Evolutionary conservation across 1,284 basidiomycete genomes (phyloP).

Genomic region (Polyporus tsugae): DNA sequence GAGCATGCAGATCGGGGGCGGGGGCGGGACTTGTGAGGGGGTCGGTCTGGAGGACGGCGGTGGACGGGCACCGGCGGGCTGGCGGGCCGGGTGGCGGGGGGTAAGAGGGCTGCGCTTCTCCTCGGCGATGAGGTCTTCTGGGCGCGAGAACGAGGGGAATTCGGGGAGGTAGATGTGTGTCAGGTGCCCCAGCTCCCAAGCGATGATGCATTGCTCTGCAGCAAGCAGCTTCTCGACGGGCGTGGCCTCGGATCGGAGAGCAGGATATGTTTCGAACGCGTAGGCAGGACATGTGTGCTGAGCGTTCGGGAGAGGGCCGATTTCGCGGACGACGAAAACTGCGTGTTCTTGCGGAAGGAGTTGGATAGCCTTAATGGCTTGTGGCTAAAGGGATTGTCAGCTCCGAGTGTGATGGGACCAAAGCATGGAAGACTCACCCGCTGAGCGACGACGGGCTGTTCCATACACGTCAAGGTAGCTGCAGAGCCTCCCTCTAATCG

Average conservation of each 20-base stretch:
- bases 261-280: conserved; percentile 33
- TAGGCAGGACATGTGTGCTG: conserved; percentile 17
- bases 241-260: conserved; percentile 19
- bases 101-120: conserved; percentile 1
- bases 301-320: conserved; percentile 29
- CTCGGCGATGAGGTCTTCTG: conserved; percentile 43
- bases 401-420: conserved; percentile 13
- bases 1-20: conserved; percentile 24
- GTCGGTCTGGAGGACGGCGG: conserved; percentile 33
- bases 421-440: conserved; percentile 14
- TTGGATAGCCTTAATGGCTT: conserved; percentile 59
- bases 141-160: conserved; percentile 44
- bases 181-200: conserved; percentile 14
- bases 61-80: conserved; percentile 29
- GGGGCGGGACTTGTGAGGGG: conserved; percentile 5
- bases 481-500: conserved; percentile 46
- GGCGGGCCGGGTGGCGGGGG: conserved; percentile 1
- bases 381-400: conserved; percentile 39
- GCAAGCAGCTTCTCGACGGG: conserved; percentile 26
- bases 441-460: conserved; percentile 2
- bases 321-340: conserved; percentile 60
- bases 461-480: conserved; percentile 38
- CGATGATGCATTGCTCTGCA: conserved; percentile 14
- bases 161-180: conserved; percentile 60
- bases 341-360: conserved; percentile 63